Percentiles rank a stretch among this genome's conserved stretches.
Conservation (phyloP, 495 filamentous ascomycete genomes). For the Talaromyces stipitatus region DNA sequence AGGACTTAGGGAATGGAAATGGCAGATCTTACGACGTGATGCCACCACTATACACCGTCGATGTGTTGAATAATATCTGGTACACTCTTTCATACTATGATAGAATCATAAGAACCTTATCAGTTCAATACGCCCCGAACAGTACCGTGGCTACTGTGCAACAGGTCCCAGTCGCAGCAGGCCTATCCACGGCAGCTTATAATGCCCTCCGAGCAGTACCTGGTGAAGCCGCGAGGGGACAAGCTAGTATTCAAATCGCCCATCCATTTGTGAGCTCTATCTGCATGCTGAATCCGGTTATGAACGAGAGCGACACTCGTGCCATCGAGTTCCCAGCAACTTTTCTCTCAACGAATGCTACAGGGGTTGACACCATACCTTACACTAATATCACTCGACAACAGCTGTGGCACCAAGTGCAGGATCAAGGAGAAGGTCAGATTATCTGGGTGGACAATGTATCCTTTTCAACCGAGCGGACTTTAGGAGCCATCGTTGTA, state of each 20-base stretch:
- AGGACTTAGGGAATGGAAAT: background rate
- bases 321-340: background rate
- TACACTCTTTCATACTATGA: background rate
- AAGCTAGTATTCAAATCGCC: background rate
- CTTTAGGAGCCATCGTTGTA: background rate
- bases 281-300: background rate
- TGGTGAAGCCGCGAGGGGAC: background rate
- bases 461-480: background rate
- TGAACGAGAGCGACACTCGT: background rate
- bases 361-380: background rate
- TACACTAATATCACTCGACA: background rate
- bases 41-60: background rate
- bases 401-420: background rate
- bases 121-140: background rate
- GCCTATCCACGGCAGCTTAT: background rate
- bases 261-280: slow-evolving; percentile 5
- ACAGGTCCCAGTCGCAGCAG: background rate
- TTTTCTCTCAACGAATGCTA: background rate
- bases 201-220: background rate
- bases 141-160: background rate
- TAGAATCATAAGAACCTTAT: background rate
- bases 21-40: background rate
- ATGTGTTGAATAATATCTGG: background rate
- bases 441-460: background rate
- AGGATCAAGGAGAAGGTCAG: background rate